These are phyloP conservation scores for Globisporangium apiculatum DNA, from an alignment of 352 stramenopile genomes.

Conservation along the genomic window DNA sequence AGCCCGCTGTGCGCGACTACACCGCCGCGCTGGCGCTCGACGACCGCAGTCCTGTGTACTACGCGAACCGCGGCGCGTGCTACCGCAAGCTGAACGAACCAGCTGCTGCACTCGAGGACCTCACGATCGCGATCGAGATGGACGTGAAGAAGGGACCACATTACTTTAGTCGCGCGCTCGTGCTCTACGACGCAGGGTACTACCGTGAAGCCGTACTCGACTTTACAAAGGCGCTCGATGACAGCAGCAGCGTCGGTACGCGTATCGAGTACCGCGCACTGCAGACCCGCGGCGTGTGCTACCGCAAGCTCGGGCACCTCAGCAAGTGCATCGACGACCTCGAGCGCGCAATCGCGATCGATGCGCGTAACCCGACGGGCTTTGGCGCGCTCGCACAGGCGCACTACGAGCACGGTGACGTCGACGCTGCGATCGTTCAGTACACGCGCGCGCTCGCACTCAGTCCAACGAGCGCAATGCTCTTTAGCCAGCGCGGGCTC, in stretches of 20 bases:
- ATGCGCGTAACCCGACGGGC: slow-evolving; percentile 51
- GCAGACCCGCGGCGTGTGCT: slow-evolving; percentile 61
- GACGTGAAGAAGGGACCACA: slow-evolving; percentile 64
- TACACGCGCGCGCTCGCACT: slow-evolving; percentile 61
- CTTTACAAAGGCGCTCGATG: slow-evolving; percentile 68
- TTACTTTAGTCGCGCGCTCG: slow-evolving; percentile 70
- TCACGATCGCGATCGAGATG: slow-evolving; percentile 64
- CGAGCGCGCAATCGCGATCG: slow-evolving; percentile 58
- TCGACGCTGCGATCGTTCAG: slow-evolving; percentile 49
- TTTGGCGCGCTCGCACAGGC: slow-evolving; percentile 59
- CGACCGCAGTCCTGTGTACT: slow-evolving; percentile 62
- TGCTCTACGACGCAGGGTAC: slow-evolving; percentile 57
- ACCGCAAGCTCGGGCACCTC: slow-evolving; percentile 45
- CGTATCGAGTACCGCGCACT: slow-evolving; percentile 65
- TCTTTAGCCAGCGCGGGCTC: slow-evolving; percentile 60
- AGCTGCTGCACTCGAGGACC: slow-evolving; percentile 50
- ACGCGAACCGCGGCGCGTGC: slow-evolving; percentile 59
- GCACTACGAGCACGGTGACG: slow-evolving; percentile 46
- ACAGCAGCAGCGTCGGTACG: slow-evolving; percentile 33
- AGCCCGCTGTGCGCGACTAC: slow-evolving; percentile 58
- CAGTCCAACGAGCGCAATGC: slow-evolving; percentile 45
- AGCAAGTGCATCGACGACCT: slow-evolving; percentile 70
- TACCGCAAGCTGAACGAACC: slow-evolving; percentile 67
- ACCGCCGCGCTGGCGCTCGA: slow-evolving; percentile 49
- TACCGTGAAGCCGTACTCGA: slow-evolving; percentile 66